These are phyloP conservation scores for Arachnomyces sp. DNA, from an alignment of 2,329 filamentous ascomycete species.

Conservation along the genomic window DNA sequence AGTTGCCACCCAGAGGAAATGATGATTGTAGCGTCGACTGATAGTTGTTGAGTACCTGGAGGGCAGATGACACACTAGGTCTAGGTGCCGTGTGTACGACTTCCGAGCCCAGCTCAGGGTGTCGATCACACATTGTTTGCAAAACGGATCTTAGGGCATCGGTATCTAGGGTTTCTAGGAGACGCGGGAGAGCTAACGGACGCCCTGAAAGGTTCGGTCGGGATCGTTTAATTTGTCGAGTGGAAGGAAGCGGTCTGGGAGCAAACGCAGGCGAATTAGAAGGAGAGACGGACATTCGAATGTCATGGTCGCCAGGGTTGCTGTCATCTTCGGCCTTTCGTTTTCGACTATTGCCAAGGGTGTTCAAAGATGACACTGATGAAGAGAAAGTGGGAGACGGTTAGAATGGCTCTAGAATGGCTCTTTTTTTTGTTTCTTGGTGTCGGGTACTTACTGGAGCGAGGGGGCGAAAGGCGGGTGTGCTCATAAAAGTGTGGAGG, in stretches of 20 bases:
- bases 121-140: slow-evolving; percentile 83
- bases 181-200: slow-evolving; percentile 59
- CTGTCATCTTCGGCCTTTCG: slow-evolving; percentile 75
- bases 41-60: slow-evolving; percentile 75
- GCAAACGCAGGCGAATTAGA: slow-evolving; percentile 69
- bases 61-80: slow-evolving; percentile 72
- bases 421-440: slow-evolving; percentile 9
- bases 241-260: slow-evolving; percentile 57
- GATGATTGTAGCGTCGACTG: slow-evolving; percentile 67
- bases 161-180: slow-evolving; percentile 89
- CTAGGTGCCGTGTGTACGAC: slow-evolving; percentile 75
- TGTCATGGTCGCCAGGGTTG: slow-evolving; percentile 48
- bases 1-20: slow-evolving; percentile 76
- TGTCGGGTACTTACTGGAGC: slow-evolving; percentile 43
- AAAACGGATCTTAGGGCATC: slow-evolving; percentile 76
- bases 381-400: slow-evolving; percentile 6
- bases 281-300: slow-evolving; percentile 88
- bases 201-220: slow-evolving; percentile 61
- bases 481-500: slow-evolving; percentile 56
- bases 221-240: slow-evolving; percentile 58
- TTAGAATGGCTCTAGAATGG: slow-evolving; percentile 12
- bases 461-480: slow-evolving; percentile 51
- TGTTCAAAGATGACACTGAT: slow-evolving; percentile 30
- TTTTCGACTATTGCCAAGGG: slow-evolving; percentile 51
- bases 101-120: slow-evolving; percentile 77